Percentiles rank a stretch among this genome's conserved stretches.
Evolutionary conservation across 2,329 filamentous ascomycete genomes (phyloP).

Genomic region (Colletotrichum theobromicola): DNA sequence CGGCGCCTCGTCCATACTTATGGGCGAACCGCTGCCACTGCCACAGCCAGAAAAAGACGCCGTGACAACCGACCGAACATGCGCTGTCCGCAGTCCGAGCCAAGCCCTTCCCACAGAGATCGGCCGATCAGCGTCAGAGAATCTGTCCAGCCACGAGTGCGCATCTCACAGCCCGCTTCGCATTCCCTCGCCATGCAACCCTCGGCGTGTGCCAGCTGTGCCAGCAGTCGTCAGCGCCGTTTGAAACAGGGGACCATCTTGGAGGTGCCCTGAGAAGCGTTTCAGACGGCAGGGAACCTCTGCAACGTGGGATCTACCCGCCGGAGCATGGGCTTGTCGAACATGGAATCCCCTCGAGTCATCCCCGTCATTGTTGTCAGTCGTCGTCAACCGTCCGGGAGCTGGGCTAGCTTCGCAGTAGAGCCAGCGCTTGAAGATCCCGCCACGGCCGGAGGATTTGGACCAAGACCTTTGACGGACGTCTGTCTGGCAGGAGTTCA

Average conservation of each 20-base stretch:
- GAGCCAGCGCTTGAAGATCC: conserved; percentile 1
- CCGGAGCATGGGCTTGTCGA: not conserved
- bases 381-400: conserved; percentile 4
- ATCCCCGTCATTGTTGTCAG: not conserved
- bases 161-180: not conserved
- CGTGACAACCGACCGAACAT: not conserved
- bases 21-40: not conserved
- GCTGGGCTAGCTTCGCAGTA: not conserved
- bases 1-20: conserved; percentile 11
- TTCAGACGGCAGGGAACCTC: conserved; percentile 8
- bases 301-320: not conserved
- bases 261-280: conserved; percentile 2
- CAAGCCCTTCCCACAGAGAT: not conserved
- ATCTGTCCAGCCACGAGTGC: not conserved
- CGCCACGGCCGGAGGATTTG: not conserved
- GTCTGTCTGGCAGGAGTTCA: not conserved
- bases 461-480: not conserved
- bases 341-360: not conserved
- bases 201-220: not conserved
- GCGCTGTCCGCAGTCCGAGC: conserved; percentile 11
- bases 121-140: conserved; percentile 2
- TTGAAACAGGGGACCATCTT: conserved; percentile 21
- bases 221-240: not conserved
- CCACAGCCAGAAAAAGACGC: not conserved
- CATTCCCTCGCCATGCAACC: conserved; percentile 6